These are phyloP conservation scores for Paramecium bursaria DNA, from an alignment of 73 alveolate genomes.

Conservation along the genomic window DNA sequence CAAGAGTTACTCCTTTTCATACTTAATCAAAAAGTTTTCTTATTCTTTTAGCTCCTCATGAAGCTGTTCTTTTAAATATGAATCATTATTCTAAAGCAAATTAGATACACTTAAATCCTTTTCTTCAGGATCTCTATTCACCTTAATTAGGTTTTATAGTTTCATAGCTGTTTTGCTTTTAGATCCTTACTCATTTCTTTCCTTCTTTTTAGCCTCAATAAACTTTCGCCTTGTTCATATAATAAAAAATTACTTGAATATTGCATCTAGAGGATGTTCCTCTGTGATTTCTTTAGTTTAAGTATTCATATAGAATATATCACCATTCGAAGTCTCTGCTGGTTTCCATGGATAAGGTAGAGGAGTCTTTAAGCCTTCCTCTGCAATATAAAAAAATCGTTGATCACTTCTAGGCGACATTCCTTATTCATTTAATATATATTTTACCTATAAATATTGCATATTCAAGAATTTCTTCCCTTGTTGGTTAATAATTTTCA, in stretches of 20 bases:
- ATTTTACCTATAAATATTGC: constrained; percentile 31
- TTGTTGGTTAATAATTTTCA: constrained; percentile 28
- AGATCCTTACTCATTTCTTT: too few relatives aligned
- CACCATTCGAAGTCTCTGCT: constrained; percentile 5
- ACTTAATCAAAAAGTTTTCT: too few relatives aligned
- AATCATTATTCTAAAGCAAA: not conserved
- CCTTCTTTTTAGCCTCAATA: not conserved
- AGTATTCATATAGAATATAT: not conserved
- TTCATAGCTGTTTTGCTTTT: too few relatives aligned
- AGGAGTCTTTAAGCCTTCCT: constrained; percentile 41
- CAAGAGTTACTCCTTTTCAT: too few relatives aligned
- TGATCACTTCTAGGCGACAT: constrained; percentile 17
- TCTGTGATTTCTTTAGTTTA: not conserved
- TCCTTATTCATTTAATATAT: constrained; percentile 28
- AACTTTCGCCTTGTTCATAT: not conserved
- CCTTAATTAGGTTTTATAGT: not conserved
- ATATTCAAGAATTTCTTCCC: constrained; percentile 56
- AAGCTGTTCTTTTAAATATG: not conserved
- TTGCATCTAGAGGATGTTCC: not conserved
- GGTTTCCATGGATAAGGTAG: constrained; percentile 54
- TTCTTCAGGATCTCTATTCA: not conserved
- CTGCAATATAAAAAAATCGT: too few relatives aligned
- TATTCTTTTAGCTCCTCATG: not conserved
- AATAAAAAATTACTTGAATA: not conserved
- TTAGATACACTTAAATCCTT: not conserved